Evolutionary conservation across 208 protist species (phyloP), one percentile per base, ranked within the genome.

Genomic region (Leishmania martiniquensis): DNA sequence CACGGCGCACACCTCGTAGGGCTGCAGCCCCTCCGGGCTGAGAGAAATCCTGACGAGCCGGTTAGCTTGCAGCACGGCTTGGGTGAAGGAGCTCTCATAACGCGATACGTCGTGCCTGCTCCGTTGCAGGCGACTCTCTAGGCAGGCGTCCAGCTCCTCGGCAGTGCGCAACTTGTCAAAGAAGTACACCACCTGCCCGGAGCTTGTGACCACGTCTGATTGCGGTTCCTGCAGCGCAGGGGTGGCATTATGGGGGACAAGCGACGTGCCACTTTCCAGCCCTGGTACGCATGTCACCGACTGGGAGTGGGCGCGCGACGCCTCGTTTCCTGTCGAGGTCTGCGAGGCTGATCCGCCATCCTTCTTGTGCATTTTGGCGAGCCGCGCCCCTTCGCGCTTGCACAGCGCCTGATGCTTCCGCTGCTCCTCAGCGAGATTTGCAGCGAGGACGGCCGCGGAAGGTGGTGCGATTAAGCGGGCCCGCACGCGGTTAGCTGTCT

Each of bases 91-190:
- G 15, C 78, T 79, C 77, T 96, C 94, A 76, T 98, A 98, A 32
- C 83, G 82, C 2, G 85, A 70, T 22, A 98, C 92, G 78, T 93
- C 87, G 77, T 98, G 90, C 9, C 25, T 75, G 44, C 3, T 70
- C 6, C 92, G 91, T 51, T 91, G 80, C 52, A 98, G 85, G 2
- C 94, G 87, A 55, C 87, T 74, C 82, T 95, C 90, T 17, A 96
- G 69, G 74, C 88, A 92, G 60, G 44, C 82, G 66, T 91, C 85
- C 59, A 98, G 65, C 77, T 95, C 88, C 72, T 93, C 90, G 17
- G 87, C 76, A 1, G 91, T 94, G 51, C 72, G 73, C 62, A 98
- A 84, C 55, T 92, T 93, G 73, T 96, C 92, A 75, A 98, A 98
- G 71, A 96, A 98, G 83, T 87, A 95, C 22, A 98, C 91, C 15